A percentile compares a stretch with the other conserved stretches of the same genome.
These are phyloP conservation scores for Drechslerella coelobrocha DNA, from an alignment of 2,329 filamentous ascomycete species.

Conservation along the genomic window DNA sequence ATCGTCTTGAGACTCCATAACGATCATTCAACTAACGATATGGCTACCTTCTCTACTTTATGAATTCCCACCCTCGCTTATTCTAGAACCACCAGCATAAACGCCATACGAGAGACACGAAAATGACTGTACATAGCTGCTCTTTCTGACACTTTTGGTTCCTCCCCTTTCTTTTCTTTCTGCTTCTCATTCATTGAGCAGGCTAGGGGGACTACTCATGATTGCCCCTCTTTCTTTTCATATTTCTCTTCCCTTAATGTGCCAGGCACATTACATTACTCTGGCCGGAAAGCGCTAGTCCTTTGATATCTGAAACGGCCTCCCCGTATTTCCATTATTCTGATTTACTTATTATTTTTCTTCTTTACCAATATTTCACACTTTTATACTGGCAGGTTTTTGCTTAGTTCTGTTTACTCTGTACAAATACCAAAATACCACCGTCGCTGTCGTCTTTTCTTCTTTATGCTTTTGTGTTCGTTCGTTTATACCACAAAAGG, in stretches of 20 bases:
- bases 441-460: slow-evolving; percentile 32
- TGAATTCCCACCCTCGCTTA: not conserved
- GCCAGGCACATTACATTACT: slow-evolving; percentile 6
- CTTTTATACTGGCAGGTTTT: not conserved
- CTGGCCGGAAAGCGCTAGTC: not conserved
- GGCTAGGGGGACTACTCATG: slow-evolving; percentile 24
- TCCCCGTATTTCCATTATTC: slow-evolving; percentile 21
- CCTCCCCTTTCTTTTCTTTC: slow-evolving; percentile 11
- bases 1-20: not conserved
- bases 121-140: slow-evolving; percentile 32
- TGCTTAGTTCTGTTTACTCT: slow-evolving; percentile 22
- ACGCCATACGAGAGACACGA: not conserved
- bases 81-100: not conserved
- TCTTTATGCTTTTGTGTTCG: slow-evolving; percentile 27
- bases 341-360: slow-evolving; percentile 14
- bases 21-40: not conserved
- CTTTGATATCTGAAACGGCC: not conserved
- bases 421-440: slow-evolving; percentile 51
- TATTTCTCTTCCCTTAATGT: slow-evolving; percentile 23
- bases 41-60: not conserved
- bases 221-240: slow-evolving; percentile 29
- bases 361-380: slow-evolving; percentile 2
- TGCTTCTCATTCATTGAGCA: slow-evolving; percentile 30
- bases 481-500: slow-evolving; percentile 50
- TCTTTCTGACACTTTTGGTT: not conserved